Percentiles rank a stretch among this genome's conserved stretches.
phyloP scores from a whole-genome alignment of 495 filamentous ascomycete species.

The Penicillium salamii region DNA sequence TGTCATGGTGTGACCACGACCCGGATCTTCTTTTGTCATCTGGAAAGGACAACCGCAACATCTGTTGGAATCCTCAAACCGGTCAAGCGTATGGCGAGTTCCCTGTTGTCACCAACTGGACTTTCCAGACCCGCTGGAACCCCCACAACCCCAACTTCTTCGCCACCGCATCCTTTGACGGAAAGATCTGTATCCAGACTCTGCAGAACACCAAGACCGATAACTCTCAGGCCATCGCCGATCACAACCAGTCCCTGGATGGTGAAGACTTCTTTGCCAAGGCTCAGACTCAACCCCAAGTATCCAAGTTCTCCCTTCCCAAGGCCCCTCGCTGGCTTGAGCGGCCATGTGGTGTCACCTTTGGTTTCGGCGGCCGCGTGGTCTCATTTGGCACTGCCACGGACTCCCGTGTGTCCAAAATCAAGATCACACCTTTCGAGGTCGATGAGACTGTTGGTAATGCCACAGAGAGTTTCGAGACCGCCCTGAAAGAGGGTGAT shows the following conservation, averaged over 20 bases:
- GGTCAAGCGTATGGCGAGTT: constrained; percentile 87
- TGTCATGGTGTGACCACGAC: constrained; percentile 96
- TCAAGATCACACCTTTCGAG: constrained; percentile 83
- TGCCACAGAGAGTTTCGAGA: constrained; percentile 83
- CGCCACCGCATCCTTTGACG: constrained; percentile 94
- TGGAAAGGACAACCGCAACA: constrained; percentile 93
- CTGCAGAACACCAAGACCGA: constrained; percentile 78
- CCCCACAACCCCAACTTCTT: constrained; percentile 87
- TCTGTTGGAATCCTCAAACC: constrained; percentile 94
- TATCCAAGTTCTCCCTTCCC: constrained; percentile 77
- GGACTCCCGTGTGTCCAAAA: constrained; percentile 66
- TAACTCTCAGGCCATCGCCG: constrained; percentile 45
- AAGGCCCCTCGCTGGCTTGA: constrained; percentile 91
- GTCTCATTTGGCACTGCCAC: constrained; percentile 66
- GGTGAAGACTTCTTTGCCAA: constrained; percentile 97
- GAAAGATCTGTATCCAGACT: constrained; percentile 88
- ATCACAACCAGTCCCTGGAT: constrained; percentile 69
- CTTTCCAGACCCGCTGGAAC: constrained; percentile 93
- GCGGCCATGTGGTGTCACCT: constrained; percentile 79
- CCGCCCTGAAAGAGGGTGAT: constrained; percentile 73
- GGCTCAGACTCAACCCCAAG: constrained; percentile 86
- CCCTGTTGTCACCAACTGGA: constrained; percentile 97
- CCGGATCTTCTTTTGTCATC: constrained; percentile 87
- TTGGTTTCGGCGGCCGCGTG: constrained; percentile 94
- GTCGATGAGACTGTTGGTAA: constrained; percentile 81